These are phyloP conservation scores for Hypericum androsaemum DNA, from an alignment of 345 rosid genomes.

Conservation along the genomic window DNA sequence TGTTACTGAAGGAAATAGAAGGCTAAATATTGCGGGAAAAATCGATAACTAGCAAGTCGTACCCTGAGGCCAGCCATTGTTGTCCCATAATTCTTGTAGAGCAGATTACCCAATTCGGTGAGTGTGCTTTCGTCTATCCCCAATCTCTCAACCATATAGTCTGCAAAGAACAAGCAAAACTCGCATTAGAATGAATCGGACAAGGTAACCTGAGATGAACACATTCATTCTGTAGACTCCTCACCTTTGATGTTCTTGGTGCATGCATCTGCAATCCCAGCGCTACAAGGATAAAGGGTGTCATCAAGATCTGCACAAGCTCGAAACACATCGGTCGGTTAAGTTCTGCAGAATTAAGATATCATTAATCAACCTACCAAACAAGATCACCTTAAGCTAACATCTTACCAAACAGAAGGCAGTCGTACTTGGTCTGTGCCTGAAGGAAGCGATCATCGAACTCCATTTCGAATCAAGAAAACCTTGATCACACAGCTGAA, in stretches of 20 bases:
- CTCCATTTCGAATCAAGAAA: slow-evolving; percentile 19
- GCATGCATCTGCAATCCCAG: slow-evolving; percentile 23
- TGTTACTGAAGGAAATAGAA: not conserved
- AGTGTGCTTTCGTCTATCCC: slow-evolving; percentile 8
- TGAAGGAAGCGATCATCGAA: slow-evolving; percentile 13
- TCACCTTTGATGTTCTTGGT: slow-evolving; percentile 23
- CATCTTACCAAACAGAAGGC: slow-evolving; percentile 25
- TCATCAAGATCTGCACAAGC: slow-evolving; percentile 23
- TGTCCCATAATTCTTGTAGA: slow-evolving; percentile 17
- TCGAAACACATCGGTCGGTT: not conserved
- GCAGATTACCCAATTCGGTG: slow-evolving; percentile 2
- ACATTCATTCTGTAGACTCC: slow-evolving; percentile 12
- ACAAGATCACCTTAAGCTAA: not conserved
- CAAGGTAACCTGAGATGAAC: not conserved
- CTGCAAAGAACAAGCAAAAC: slow-evolving; percentile 7
- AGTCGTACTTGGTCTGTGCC: slow-evolving; percentile 19
- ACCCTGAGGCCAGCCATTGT: slow-evolving; percentile 23
- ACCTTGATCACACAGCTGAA: slow-evolving; percentile 24
- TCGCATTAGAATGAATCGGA: slow-evolving; percentile 1
- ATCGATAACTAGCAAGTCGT: not conserved
- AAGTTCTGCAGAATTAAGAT: not conserved
- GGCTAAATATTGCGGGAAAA: not conserved
- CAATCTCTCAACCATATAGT: slow-evolving; percentile 13
- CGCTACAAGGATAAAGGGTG: slow-evolving; percentile 23
- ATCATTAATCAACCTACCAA: not conserved